Percentiles rank a stretch among this genome's conserved stretches.
phyloP scores from a whole-genome alignment of 768 basidiomycete species.

The Psilocybe cyanescens region DNA sequence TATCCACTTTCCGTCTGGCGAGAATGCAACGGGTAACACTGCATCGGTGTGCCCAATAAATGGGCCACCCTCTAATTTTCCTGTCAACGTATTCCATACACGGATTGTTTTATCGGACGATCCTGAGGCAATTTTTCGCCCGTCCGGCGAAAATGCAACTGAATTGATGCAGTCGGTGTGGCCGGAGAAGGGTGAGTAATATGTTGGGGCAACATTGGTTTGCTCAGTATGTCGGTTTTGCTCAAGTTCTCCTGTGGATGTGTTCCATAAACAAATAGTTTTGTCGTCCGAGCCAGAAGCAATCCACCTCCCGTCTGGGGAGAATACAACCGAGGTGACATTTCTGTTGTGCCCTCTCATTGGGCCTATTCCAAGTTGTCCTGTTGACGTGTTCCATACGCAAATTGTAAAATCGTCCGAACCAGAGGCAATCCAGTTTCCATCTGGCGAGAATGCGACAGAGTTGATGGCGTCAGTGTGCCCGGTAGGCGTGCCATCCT shows the following conservation, averaged over 20 bases:
- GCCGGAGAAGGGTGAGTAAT: background rate
- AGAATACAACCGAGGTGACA: constrained; percentile 22
- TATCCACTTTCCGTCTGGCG: constrained; percentile 1
- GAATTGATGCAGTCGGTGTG: background rate
- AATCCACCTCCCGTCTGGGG: constrained; percentile 24
- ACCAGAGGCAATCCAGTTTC: constrained; percentile 6
- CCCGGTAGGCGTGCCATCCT: background rate
- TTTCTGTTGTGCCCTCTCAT: background rate
- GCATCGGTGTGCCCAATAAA: background rate
- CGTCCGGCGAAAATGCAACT: background rate
- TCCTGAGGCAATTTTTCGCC: background rate
- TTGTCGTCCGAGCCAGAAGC: constrained; percentile 40
- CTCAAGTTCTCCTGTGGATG: background rate
- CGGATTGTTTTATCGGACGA: constrained; percentile 2
- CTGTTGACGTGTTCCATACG: constrained; percentile 2
- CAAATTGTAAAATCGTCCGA: constrained; percentile 2
- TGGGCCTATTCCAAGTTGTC: background rate
- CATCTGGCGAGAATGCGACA: constrained; percentile 20
- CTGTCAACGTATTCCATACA: constrained; percentile 1
- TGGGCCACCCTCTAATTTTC: background rate
- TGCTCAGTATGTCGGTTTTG: too few species aligned
- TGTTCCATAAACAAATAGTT: constrained; percentile 23
- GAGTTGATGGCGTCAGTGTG: background rate
- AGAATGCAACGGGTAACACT: background rate
- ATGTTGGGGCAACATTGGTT: too few species aligned